Percentiles rank a stretch among this genome's conserved stretches.
These are phyloP conservation scores for Ampelomyces quisqualis DNA, from an alignment of 2,329 filamentous ascomycete species.

Conservation along the genomic window DNA sequence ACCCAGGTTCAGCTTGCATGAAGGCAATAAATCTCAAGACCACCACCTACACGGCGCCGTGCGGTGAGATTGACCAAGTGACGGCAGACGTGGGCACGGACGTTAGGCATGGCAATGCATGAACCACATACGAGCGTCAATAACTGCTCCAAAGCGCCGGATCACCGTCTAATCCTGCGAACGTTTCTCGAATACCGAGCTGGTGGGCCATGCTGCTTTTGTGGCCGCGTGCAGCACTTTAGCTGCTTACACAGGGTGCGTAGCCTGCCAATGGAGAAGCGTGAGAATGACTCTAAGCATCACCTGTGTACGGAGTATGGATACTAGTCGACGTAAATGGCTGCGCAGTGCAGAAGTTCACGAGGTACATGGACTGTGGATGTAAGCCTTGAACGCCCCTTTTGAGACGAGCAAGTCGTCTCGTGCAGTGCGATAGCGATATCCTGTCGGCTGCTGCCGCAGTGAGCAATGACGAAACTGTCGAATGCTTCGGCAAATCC, in stretches of 20 bases:
- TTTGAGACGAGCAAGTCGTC: too few species aligned
- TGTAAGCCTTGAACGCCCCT: too few species aligned
- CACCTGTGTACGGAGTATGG: too few species aligned
- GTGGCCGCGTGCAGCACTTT: slow-evolving; percentile 21
- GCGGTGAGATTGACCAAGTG: slow-evolving; percentile 9
- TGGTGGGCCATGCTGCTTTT: slow-evolving; percentile 15
- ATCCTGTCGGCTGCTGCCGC: slow-evolving; percentile 34
- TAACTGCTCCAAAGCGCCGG: slow-evolving; percentile 4
- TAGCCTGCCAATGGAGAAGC: slow-evolving; percentile 5
- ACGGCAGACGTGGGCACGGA: slow-evolving; percentile 14
- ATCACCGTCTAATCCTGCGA: slow-evolving; percentile 2
- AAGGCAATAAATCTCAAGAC: slow-evolving; percentile 26
- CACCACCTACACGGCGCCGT: slow-evolving; percentile 16
- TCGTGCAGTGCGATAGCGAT: slow-evolving; percentile 2
- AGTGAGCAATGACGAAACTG: slow-evolving; percentile 20
- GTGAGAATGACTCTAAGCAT: slow-evolving; percentile 5
- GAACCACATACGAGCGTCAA: slow-evolving; percentile 21
- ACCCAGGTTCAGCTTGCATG: slow-evolving; percentile 29
- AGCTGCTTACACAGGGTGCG: slow-evolving; percentile 15
- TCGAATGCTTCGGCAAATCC: slow-evolving; percentile 9
- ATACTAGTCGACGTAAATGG: too few species aligned
- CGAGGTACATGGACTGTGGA: too few species aligned
- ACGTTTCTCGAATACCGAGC: slow-evolving; percentile 12
- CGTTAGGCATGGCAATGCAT: slow-evolving; percentile 17
- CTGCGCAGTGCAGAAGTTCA: too few species aligned